A percentile compares a stretch with the other conserved stretches of the same genome.
Evolutionary conservation across 257 asterid genomes (phyloP).

Genomic region (Leptodermis oblonga): DNA sequence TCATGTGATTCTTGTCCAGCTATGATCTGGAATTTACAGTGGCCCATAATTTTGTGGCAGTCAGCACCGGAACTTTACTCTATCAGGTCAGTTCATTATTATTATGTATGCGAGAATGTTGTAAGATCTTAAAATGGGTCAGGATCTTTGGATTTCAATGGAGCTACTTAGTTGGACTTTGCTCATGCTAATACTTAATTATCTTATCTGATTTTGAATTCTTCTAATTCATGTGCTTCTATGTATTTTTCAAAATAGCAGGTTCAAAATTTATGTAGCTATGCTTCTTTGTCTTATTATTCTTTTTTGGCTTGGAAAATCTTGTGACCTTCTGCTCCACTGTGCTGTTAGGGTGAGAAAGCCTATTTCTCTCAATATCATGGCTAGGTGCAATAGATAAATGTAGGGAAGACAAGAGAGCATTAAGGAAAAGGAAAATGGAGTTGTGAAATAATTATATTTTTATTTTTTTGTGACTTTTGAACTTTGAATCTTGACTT

Average conservation of each 20-base stretch:
- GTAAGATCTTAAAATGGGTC: background rate
- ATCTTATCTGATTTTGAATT: background rate
- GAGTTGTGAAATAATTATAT: background rate
- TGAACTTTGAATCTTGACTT: background rate
- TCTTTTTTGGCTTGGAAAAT: too few relatives aligned
- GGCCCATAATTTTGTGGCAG: slow-evolving; percentile 83
- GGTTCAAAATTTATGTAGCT: background rate
- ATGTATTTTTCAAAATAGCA: background rate
- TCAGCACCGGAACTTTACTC: slow-evolving; percentile 89
- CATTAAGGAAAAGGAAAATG: background rate
- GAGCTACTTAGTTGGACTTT: background rate
- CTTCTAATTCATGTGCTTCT: background rate
- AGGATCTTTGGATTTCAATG: background rate
- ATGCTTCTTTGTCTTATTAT: background rate
- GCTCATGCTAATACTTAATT: background rate
- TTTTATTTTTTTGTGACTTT: background rate
- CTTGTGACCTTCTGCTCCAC: background rate
- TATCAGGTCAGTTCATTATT: slow-evolving; percentile 59
- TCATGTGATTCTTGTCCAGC: slow-evolving; percentile 40
- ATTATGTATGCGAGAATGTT: background rate
- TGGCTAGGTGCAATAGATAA: background rate
- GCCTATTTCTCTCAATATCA: too few relatives aligned
- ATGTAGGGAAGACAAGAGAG: background rate
- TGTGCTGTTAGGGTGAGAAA: background rate
- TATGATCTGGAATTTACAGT: slow-evolving; percentile 96